Percentiles rank a stretch among this genome's conserved stretches.
phyloP scores from a whole-genome alignment of 116 monocot genomes.

The Iris pallida region DNA sequence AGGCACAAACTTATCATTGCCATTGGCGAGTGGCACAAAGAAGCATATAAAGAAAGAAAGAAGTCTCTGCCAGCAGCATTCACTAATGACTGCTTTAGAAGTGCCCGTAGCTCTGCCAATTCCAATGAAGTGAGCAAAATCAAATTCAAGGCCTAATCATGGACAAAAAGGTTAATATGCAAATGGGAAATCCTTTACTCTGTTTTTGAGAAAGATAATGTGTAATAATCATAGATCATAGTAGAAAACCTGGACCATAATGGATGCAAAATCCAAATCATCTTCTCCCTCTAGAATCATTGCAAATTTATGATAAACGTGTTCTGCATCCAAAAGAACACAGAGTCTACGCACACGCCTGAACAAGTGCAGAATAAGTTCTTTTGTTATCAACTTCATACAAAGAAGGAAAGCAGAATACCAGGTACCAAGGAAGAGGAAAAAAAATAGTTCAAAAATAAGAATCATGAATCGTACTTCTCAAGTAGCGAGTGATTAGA shows the following conservation, averaged over 20 bases:
- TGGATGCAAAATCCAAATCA: constrained; percentile 78
- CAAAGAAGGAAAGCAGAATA: neutral
- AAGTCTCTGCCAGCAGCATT: constrained; percentile 65
- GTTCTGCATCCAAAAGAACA: constrained; percentile 83
- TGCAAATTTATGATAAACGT: constrained; percentile 80
- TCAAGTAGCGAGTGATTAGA: constrained; percentile 36
- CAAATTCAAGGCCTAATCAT: too few species aligned
- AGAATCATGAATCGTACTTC: too few species aligned
- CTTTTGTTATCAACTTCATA: neutral
- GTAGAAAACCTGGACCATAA: constrained; percentile 99
- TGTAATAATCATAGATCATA: too few species aligned
- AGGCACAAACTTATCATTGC: constrained; percentile 84
- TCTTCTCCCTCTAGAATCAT: constrained; percentile 63
- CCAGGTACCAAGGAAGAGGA: neutral
- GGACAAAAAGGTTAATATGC: too few species aligned
- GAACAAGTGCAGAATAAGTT: constrained; percentile 9
- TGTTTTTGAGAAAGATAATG: too few species aligned
- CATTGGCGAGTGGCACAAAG: constrained; percentile 97
- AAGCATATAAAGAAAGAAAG: constrained; percentile 76
- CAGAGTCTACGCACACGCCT: constrained; percentile 92
- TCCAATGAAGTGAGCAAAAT: too few species aligned
- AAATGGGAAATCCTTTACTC: too few species aligned
- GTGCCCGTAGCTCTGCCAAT: constrained; percentile 51
- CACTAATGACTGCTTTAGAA: constrained; percentile 64
- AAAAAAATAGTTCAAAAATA: neutral